Evolutionary conservation across 1,284 basidiomycete genomes (phyloP).

Genomic region (Malassezia nana): DNA sequence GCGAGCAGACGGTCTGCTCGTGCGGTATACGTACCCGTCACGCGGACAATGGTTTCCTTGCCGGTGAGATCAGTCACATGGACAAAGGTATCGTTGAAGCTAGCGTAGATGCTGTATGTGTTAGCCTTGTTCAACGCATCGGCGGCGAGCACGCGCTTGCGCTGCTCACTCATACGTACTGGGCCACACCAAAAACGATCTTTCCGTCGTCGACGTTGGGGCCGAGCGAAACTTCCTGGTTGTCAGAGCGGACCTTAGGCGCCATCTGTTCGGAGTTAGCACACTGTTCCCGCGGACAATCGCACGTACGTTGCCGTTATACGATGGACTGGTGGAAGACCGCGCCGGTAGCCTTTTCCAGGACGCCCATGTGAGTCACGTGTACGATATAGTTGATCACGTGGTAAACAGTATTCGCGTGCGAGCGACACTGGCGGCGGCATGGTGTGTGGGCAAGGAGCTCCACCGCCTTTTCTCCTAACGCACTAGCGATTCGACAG

Average conservation of each 20-base stretch:
- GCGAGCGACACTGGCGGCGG: neutral
- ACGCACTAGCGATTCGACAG: conserved; percentile 13
- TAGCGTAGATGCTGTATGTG: conserved; percentile 43
- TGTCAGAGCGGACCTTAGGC: conserved; percentile 38
- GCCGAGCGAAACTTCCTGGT: conserved; percentile 45
- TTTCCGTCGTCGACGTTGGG: conserved; percentile 48
- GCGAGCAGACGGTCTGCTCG: neutral
- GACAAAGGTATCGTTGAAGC: conserved; percentile 98
- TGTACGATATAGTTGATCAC: conserved; percentile 16
- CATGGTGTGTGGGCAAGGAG: neutral
- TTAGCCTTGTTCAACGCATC: neutral
- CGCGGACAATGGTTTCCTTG: conserved; percentile 96
- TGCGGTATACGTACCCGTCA: conserved; percentile 64
- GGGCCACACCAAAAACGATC: conserved; percentile 48
- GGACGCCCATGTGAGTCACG: conserved; percentile 1
- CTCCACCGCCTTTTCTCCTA: conserved; percentile 4
- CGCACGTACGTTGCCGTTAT: conserved; percentile 13
- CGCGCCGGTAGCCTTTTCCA: conserved; percentile 5
- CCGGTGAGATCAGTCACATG: conserved; percentile 98
- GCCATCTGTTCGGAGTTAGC: conserved; percentile 35
- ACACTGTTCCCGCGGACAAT: neutral
- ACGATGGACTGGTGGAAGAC: conserved; percentile 15
- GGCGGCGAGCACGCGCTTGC: conserved; percentile 13
- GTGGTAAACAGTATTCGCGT: conserved; percentile 6
- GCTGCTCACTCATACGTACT: conserved; percentile 25